Percentiles rank a stretch among this genome's conserved stretches.
phyloP scores from a whole-genome alignment of 805 yeast species.

The Suhomyces sp. region DNA sequence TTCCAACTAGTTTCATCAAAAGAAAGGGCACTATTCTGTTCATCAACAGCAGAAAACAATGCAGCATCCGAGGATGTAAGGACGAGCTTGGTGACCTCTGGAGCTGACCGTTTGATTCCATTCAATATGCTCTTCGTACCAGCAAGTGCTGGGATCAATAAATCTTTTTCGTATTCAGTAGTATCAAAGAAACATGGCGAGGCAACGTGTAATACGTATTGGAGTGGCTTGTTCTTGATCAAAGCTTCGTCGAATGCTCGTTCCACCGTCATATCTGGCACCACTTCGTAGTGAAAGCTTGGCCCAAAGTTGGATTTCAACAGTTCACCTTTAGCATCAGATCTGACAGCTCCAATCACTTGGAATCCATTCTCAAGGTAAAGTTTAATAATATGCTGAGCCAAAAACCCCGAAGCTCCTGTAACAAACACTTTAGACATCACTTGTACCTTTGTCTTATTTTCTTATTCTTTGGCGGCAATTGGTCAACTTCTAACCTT shows the following conservation, averaged over 20 bases:
- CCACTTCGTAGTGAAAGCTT: conserved; percentile 28
- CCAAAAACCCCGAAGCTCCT: conserved; percentile 56
- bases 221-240: conserved; percentile 38
- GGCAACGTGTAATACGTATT: conserved; percentile 49
- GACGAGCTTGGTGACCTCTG: conserved; percentile 49
- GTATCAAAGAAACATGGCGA: conserved; percentile 48
- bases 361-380: conserved; percentile 41
- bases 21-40: conserved; percentile 9
- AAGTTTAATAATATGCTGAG: conserved; percentile 44
- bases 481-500: too few relatives aligned
- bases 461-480: too few relatives aligned
- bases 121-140: conserved; percentile 53
- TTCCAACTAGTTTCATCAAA: conserved; percentile 11
- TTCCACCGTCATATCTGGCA: conserved; percentile 26
- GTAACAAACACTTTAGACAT: conserved; percentile 34
- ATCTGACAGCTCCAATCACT: conserved; percentile 54
- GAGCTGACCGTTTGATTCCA: conserved; percentile 43
- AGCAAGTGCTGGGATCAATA: conserved; percentile 55
- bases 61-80: conserved; percentile 57
- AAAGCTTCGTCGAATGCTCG: conserved; percentile 52
- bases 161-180: conserved; percentile 46
- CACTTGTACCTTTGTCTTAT: too few relatives aligned
- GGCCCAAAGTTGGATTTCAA: conserved; percentile 13
- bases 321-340: conserved; percentile 21
- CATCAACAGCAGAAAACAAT: conserved; percentile 22